Conservation (phyloP, 2,329 filamentous ascomycete genomes). For the Ophiostoma quercus region DNA sequence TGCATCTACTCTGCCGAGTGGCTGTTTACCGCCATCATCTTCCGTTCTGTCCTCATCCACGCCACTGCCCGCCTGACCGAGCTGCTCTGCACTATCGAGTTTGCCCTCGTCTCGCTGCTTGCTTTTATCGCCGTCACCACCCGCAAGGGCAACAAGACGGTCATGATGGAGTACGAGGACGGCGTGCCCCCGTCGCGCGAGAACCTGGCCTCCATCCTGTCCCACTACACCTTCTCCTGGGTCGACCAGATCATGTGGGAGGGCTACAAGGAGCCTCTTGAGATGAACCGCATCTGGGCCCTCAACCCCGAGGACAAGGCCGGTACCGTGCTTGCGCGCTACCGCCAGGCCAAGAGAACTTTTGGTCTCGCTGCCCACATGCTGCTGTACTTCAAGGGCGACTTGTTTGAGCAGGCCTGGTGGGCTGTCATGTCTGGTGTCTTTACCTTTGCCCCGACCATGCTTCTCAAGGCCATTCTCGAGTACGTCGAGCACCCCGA, state of each 20-base stretch:
- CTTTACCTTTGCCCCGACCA: slow-evolving; percentile 85
- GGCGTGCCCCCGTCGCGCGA: slow-evolving; percentile 82
- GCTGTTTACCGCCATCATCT: slow-evolving; percentile 68
- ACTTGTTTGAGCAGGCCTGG: slow-evolving; percentile 68
- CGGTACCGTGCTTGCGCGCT: slow-evolving; percentile 69
- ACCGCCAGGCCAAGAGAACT: slow-evolving; percentile 80
- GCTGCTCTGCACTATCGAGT: slow-evolving; percentile 65
- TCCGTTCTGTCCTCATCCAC: slow-evolving; percentile 81
- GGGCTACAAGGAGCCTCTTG: slow-evolving; percentile 78
- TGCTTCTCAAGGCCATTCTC: slow-evolving; percentile 84
- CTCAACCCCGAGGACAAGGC: slow-evolving; percentile 84
- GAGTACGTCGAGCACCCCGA: slow-evolving; percentile 86
- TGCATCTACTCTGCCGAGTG: slow-evolving; percentile 77
- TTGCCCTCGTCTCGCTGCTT: slow-evolving; percentile 67
- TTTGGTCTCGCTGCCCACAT: slow-evolving; percentile 73
- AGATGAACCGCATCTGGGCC: slow-evolving; percentile 88
- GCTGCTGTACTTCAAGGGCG: slow-evolving; percentile 73
- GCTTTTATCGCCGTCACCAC: slow-evolving; percentile 72
- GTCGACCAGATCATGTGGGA: slow-evolving; percentile 83
- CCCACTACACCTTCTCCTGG: slow-evolving; percentile 83
- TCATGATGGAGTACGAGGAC: slow-evolving; percentile 83
- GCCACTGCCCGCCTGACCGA: slow-evolving; percentile 59
- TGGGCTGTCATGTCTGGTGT: slow-evolving; percentile 76
- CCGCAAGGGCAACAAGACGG: slow-evolving; percentile 85
- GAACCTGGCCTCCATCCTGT: slow-evolving; percentile 81